These are phyloP conservation scores for Aspergillus eucalypticola DNA, from an alignment of 2,329 filamentous ascomycete genomes.

Conservation along the genomic window DNA sequence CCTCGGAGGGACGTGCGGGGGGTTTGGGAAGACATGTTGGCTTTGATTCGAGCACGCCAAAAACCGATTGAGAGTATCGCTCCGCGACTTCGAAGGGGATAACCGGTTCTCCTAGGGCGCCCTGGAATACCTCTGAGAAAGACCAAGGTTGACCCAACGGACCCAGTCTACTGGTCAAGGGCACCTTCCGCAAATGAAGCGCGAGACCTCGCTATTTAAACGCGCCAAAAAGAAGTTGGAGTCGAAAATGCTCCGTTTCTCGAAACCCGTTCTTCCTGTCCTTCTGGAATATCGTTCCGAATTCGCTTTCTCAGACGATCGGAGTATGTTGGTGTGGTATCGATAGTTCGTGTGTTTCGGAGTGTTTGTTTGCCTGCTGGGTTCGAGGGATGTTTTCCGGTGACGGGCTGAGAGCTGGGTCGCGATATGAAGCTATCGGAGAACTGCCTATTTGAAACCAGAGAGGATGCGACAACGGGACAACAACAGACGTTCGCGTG, in stretches of 20 bases:
- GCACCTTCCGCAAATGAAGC: not conserved
- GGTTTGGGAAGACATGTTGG: constrained; percentile 25
- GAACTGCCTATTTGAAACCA: constrained; percentile 11
- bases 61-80: not conserved
- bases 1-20: constrained; percentile 32
- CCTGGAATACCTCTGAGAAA: not conserved
- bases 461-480: constrained; percentile 21
- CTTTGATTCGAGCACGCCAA: not conserved
- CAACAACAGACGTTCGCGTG: constrained; percentile 14
- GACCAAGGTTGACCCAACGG: not conserved
- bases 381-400: constrained; percentile 3
- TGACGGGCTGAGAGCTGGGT: constrained; percentile 14
- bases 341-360: not conserved
- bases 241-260: not conserved
- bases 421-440: constrained; percentile 24
- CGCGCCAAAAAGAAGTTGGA: not conserved
- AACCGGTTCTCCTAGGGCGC: not conserved
- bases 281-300: not conserved
- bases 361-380: not conserved
- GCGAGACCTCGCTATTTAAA: not conserved
- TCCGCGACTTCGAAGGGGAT: not conserved
- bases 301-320: not conserved
- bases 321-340: not conserved
- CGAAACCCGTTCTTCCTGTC: not conserved
- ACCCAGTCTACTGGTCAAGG: not conserved